Evolutionary conservation across 2,329 filamentous ascomycete genomes (phyloP), one percentile per base, ranked within the genome.

Genomic region (Metarhizium album): DNA sequence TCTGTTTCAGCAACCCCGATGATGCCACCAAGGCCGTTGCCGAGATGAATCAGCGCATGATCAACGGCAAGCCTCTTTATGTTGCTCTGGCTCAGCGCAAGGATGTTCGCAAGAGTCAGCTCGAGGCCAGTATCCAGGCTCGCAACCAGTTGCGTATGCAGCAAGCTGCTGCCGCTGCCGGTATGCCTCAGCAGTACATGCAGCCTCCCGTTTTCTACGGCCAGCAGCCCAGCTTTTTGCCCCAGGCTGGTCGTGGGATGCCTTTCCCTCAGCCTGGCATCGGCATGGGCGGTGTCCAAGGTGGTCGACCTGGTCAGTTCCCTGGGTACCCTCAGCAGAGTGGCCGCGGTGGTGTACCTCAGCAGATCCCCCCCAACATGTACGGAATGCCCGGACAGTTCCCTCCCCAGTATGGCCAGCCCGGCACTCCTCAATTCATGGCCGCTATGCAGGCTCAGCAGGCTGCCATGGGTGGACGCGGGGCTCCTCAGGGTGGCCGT

Each of bases 11-110:
- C 81, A 97, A 95, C 79, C 90, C 93, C 54, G 93, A 98, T 64
- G 93, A 98, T 70, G 93, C 93, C 59, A 96, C 91, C 74, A 97
- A 97, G 83, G 93, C 93, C 58, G 91, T 98, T 58, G 90, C 90
- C 54, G 93, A 98, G 73, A 96, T 97, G 89, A 98, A 98, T 79
- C 91, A 97, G 79, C 90, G 93, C 72, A 98, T 98, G 93, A 79
- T 97, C 60, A 86, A 90, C 70, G 82, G 81, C 75, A 98, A 98
- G 83, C 93, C 93, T 52, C 80, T 98, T 54, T 98, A 98, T 67
- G 93, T 98, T 64, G 93, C 93, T 62, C 82, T 98, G 58, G 93
- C 93, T 58, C 93, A 98, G 80, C 91, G 93, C 74, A 98, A 98
- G 83, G 93, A 98, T 73, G 91, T 98, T 64, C 90, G 93, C 73